Evolutionary conservation across 2,329 filamentous ascomycete species (phyloP), one percentile per base, ranked within the genome.

Genomic region (Coniella vitis): DNA sequence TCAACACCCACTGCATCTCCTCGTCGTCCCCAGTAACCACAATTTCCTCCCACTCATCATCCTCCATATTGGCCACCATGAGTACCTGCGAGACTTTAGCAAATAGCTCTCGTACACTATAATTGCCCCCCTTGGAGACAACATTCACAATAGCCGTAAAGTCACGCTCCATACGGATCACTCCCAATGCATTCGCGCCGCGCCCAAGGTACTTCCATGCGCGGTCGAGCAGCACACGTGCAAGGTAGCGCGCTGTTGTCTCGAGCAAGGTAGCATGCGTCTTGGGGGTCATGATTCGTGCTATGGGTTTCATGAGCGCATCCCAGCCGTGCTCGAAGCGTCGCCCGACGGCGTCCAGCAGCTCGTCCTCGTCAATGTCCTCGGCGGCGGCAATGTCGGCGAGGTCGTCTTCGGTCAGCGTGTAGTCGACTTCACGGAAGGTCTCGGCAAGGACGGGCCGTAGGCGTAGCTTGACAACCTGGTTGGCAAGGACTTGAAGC

Each of bases 401-500:
- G 12, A 83, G 63, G 46, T 84, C 81, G 37, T 82, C 76, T 53
- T 83, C 77, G 1, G 74, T 75, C 3, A 88, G 72, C 8, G 81
- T 76, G 68, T 98, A 98, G 66, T 96, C 90, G 19, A 87, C 80
- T 60, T 97, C 91, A 38, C 90, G 84, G 74, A 97, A 97, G 0
- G 90, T 84, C 51, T 98, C 91, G 16, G 82, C 79, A 10, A 98
- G 74, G 3, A 96, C 83, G 0, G 89, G 88, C 0, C 90, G 83
- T 13, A 98, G 75, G 10, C 90, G 87, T 2, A 83, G 80, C 62
- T 91, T 91, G 58, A 96, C 77, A 2, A 97, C 87, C 60, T 90
- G 86, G 60, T 87, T 84, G 64, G 95, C 94, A 38, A 95, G 77
- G 4, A 95, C 90, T 57, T 86, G 80, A 25, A 95, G 78, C 29